phyloP scores from a whole-genome alignment of 768 basidiomycete genomes.

The Kwoniella mangroviensis region DNA sequence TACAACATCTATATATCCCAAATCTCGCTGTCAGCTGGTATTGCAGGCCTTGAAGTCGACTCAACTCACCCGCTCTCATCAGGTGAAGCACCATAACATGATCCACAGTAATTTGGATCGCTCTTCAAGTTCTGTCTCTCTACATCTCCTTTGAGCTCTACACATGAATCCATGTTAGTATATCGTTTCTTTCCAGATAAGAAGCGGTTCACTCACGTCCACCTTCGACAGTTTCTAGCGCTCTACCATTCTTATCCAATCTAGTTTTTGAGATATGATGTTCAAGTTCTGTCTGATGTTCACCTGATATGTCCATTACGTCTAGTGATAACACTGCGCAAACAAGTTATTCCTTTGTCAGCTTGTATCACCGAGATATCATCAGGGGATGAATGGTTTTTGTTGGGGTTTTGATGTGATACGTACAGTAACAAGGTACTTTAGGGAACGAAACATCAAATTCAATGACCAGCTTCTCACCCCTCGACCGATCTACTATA shows the following conservation, averaged over 20 bases:
- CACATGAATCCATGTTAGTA: constrained; percentile 2
- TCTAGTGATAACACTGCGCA: constrained; percentile 85
- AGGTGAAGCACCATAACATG: constrained; percentile 82
- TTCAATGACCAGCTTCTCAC: constrained; percentile 88
- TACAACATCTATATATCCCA: constrained; percentile 80
- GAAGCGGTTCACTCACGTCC: constrained; percentile 37
- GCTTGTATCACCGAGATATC: neutral
- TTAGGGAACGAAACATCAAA: constrained; percentile 94
- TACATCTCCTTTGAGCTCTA: constrained; percentile 81
- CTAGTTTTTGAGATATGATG: constrained; percentile 88
- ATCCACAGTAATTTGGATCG: constrained; percentile 77
- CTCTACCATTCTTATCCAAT: constrained; percentile 66
- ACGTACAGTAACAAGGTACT: constrained; percentile 95
- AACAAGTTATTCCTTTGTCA: constrained; percentile 8
- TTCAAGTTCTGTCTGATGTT: constrained; percentile 82
- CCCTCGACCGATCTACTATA: constrained; percentile 90
- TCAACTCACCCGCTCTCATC: constrained; percentile 46
- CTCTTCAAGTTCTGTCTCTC: constrained; percentile 61
- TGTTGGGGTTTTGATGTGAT: neutral
- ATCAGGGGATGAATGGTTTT: neutral
- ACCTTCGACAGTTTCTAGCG: constrained; percentile 59
- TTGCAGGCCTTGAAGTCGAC: neutral
- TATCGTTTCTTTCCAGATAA: neutral
- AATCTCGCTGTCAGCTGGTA: constrained; percentile 55
- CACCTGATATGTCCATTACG: constrained; percentile 97